Evolutionary conservation across 2,329 filamentous ascomycete species (phyloP).

Genomic region (Fusarium floridanum): DNA sequence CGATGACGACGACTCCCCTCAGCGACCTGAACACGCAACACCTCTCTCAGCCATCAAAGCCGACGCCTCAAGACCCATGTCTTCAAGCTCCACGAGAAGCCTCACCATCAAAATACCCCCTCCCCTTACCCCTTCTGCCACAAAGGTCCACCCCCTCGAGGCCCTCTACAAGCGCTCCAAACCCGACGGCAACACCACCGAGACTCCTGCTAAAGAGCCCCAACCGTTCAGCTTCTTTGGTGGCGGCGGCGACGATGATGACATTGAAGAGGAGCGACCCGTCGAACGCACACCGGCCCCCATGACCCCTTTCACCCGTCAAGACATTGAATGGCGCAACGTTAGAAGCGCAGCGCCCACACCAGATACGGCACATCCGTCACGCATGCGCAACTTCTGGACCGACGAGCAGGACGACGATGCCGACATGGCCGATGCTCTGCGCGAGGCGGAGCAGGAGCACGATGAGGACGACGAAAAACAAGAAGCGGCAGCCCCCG

Average conservation of each 20-base stretch:
- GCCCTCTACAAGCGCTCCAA: slow-evolving; percentile 86
- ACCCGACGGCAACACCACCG: slow-evolving; percentile 54
- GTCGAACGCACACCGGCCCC: slow-evolving; percentile 61
- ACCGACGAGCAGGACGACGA: slow-evolving; percentile 56
- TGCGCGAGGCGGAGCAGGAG: slow-evolving; percentile 45
- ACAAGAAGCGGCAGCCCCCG: slow-evolving; percentile 43
- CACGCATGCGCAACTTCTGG: slow-evolving; percentile 72
- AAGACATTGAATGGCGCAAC: slow-evolving; percentile 80
- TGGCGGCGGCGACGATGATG: slow-evolving; percentile 58
- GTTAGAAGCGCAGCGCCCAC: slow-evolving; percentile 93
- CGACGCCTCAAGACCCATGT: slow-evolving; percentile 59
- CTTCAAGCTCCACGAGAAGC: slow-evolving; percentile 63
- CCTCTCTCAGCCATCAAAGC: slow-evolving; percentile 45
- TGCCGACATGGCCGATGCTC: slow-evolving; percentile 49
- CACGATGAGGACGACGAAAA: slow-evolving; percentile 42
- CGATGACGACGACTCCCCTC: slow-evolving; percentile 12
- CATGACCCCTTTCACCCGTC: slow-evolving; percentile 85
- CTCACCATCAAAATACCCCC: slow-evolving; percentile 69
- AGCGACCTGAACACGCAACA: slow-evolving; percentile 34
- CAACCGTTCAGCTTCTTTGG: slow-evolving; percentile 85
- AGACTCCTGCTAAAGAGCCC: slow-evolving; percentile 56
- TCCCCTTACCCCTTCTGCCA: slow-evolving; percentile 60
- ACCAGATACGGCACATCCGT: slow-evolving; percentile 88
- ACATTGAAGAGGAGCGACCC: slow-evolving; percentile 62
- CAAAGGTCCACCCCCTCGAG: slow-evolving; percentile 84